Percentiles rank a stretch among this genome's conserved stretches.
phyloP scores from a whole-genome alignment of 257 asterid genomes.

The Solanum paucissectum region DNA sequence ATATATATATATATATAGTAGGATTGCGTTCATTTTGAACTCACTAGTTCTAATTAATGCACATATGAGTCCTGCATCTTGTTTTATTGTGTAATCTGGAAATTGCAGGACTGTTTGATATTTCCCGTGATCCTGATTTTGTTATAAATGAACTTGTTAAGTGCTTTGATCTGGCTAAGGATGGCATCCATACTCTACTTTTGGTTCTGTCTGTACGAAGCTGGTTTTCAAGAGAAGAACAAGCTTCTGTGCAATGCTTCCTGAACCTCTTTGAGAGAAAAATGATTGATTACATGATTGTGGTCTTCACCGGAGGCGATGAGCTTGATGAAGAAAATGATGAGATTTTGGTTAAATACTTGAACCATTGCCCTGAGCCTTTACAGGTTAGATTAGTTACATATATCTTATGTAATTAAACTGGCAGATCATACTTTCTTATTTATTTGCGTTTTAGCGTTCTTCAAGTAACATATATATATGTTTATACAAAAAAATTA shows the following conservation, averaged over 20 bases:
- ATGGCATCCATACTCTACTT: conserved; percentile 76
- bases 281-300: not conserved
- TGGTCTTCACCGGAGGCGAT: not conserved
- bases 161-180: conserved; percentile 70
- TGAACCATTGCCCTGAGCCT: not conserved
- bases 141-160: conserved; percentile 50
- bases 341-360: not conserved
- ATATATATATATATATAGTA: not conserved
- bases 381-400: not conserved
- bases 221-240: not conserved
- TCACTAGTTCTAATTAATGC: not conserved
- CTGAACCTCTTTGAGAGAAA: too few relatives aligned
- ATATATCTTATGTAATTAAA: too few relatives aligned
- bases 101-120: conserved; percentile 49
- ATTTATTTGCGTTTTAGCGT: too few relatives aligned
- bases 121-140: conserved; percentile 19
- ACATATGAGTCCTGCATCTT: not conserved
- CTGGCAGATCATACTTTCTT: not conserved
- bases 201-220: not conserved
- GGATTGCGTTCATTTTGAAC: not conserved
- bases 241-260: too few relatives aligned
- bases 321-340: not conserved
- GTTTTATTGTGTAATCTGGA: not conserved
- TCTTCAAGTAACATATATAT: too few relatives aligned
- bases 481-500: too few relatives aligned